phyloP scores from a whole-genome alignment of 2,329 filamentous ascomycete species.

The Xylaria sp. region DNA sequence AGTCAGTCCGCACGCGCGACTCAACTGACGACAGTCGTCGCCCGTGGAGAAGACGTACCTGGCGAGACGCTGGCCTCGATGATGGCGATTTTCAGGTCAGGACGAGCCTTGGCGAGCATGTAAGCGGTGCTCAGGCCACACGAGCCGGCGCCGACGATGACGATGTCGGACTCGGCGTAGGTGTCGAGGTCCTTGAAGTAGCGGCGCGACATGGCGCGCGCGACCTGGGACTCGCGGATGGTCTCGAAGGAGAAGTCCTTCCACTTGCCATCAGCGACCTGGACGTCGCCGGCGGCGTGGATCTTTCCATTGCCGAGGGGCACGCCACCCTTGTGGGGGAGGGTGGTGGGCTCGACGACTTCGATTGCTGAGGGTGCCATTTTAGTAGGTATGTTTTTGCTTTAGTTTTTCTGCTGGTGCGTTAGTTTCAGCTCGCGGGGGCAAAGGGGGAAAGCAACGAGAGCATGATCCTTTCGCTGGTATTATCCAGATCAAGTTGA shows the following conservation, averaged over 20 bases:
- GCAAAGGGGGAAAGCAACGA: conserved; percentile 47
- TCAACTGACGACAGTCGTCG: too few relatives aligned
- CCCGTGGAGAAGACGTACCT: conserved; percentile 42
- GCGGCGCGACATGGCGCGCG: conserved; percentile 88
- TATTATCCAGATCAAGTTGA: conserved; percentile 98
- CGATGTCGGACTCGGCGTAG: conserved; percentile 90
- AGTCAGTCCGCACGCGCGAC: too few relatives aligned
- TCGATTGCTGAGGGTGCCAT: conserved; percentile 82
- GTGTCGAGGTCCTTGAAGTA: conserved; percentile 90
- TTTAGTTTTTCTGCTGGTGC: conserved; percentile 34
- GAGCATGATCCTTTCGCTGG: conserved; percentile 99
- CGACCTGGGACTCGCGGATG: conserved; percentile 91
- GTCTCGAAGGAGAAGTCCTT: conserved; percentile 79
- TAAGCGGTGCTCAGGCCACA: conserved; percentile 87
- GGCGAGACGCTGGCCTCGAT: conserved; percentile 87
- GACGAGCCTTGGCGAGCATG: conserved; percentile 78
- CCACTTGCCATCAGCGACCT: conserved; percentile 76
- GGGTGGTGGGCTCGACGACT: conserved; percentile 54
- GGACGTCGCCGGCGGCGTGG: conserved; percentile 54
- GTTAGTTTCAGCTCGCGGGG: conserved; percentile 42
- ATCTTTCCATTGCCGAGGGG: conserved; percentile 42
- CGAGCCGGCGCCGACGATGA: conserved; percentile 88
- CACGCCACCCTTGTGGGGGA: conserved; percentile 50
- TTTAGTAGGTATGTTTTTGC: conserved; percentile 42
- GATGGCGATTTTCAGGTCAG: conserved; percentile 89